Conservation (phyloP, 1,139 yeast genomes). For the Saccharomycopsis hybrid region DNA sequence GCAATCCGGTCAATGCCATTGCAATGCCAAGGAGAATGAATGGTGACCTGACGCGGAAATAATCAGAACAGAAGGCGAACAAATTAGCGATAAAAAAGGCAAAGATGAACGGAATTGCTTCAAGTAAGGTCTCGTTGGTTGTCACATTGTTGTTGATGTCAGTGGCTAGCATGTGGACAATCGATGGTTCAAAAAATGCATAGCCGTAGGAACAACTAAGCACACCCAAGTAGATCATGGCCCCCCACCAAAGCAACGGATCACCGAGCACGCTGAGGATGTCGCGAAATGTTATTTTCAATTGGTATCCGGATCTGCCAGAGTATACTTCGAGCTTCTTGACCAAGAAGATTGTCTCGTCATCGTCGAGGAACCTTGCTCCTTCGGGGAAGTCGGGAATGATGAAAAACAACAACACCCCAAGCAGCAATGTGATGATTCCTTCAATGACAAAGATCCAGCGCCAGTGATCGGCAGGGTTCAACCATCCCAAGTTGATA, state of each 20-base stretch:
- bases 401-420: conserved; percentile 45
- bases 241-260: conserved; percentile 47
- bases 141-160: neutral
- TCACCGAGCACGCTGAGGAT: conserved; percentile 31
- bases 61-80: conserved; percentile 40
- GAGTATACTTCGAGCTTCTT: conserved; percentile 31
- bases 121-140: conserved; percentile 56
- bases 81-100: conserved; percentile 53
- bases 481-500: neutral
- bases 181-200: conserved; percentile 68
- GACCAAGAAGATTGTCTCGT: conserved; percentile 32
- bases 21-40: conserved; percentile 39
- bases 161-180: conserved; percentile 39
- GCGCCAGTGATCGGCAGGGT: conserved; percentile 38
- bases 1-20: conserved; percentile 48
- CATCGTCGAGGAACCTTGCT: conserved; percentile 35
- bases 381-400: conserved; percentile 57
- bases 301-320: conserved; percentile 32
- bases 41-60: conserved; percentile 39
- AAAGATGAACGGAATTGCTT: conserved; percentile 66
- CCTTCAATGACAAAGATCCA: conserved; percentile 65
- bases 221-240: conserved; percentile 54
- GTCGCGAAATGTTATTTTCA: conserved; percentile 25
- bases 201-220: conserved; percentile 66
- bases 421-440: conserved; percentile 46